Evolutionary conservation across 768 basidiomycete species (phyloP), one percentile per base, ranked within the genome.

Genomic region (Phaffia tasmanica): DNA sequence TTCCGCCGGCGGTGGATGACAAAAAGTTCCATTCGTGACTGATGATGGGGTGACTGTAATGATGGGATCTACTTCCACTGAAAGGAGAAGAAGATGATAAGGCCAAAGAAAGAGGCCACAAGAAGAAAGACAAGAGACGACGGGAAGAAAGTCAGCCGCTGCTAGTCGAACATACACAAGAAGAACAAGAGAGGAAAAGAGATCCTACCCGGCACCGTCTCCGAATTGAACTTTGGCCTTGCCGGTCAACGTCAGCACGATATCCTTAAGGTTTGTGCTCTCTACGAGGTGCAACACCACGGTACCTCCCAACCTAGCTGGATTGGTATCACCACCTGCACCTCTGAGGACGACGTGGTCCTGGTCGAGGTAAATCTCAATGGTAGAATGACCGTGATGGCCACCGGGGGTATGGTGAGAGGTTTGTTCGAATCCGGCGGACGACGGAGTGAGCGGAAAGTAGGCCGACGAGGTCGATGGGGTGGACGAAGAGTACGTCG

Each of bases 1-100:
- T 87, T 72, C 85, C 84, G 65, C 88, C 87, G 8, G 54, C 47
- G 11, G 56, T n/a, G 14, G 57, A 23, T 72, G 89, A 86, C 58
- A 94, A 84, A 79, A 95, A 93, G 19, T 88, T 87, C 91, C 89
- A 93, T 69, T 91, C 88, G 73, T 93, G 89, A 66, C 82, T 83
- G 76, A 86, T 87, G 53, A 92, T 76, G 53, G 82, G 78, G 72
- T 76, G 77, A 30, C 75, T 75, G 66, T 75, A 74, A 55, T 78
- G 77, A 68, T 78, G 77, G 56, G 70, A 73, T 61, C 70, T 54
- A 72, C 63, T 68, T 69, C 49, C 69, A 8, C 68, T 50, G 47
- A 68, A 53, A 69, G 62, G 51, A 70, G 9, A 7, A 63, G 47
- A 18, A 50, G 47, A 57, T 58, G 54, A 42, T 64, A 56, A 57